phyloP scores from a whole-genome alignment of 2,329 filamentous ascomycete genomes.

The Talaromyces sp. region DNA sequence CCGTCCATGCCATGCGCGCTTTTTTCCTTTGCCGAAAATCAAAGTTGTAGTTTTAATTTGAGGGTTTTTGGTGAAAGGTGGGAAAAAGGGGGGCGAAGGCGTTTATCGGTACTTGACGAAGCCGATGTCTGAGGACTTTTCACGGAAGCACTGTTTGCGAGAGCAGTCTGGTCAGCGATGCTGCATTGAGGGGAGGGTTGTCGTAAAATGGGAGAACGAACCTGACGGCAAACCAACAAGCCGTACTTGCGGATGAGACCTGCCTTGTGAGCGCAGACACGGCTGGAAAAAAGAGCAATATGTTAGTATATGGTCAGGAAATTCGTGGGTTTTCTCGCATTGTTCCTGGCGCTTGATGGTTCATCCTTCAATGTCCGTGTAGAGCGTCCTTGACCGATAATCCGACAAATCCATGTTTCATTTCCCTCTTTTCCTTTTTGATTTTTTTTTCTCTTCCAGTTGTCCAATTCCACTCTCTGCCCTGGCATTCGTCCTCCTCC shows the following conservation, averaged over 20 bases:
- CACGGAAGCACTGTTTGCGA: constrained; percentile 59
- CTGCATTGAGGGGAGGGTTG: no score
- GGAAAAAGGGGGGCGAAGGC: not conserved
- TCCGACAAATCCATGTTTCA: not conserved
- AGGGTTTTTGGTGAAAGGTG: constrained; percentile 1
- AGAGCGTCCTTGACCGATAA: not conserved
- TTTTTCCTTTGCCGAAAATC: not conserved
- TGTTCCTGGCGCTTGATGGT: not conserved
- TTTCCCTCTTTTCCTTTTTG: not conserved
- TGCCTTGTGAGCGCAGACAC: constrained; percentile 88
- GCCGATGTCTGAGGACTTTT: constrained; percentile 67
- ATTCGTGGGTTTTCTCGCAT: not conserved
- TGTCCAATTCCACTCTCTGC: no score
- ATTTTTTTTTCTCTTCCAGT: not conserved
- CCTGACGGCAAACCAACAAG: constrained; percentile 59
- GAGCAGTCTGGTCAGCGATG: not conserved
- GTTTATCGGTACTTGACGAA: constrained; percentile 56
- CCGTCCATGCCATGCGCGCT: not conserved
- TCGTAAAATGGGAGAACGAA: no score
- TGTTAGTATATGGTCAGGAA: not conserved
- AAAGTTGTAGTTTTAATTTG: not conserved
- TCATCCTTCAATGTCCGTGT: not conserved
- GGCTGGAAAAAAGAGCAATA: constrained; percentile 50
- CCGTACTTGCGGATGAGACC: constrained; percentile 99
- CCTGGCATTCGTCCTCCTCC: not conserved